Base-by-base conservation (phyloP, 345 rosid species). In the Arabidopsis suecica region DNA sequence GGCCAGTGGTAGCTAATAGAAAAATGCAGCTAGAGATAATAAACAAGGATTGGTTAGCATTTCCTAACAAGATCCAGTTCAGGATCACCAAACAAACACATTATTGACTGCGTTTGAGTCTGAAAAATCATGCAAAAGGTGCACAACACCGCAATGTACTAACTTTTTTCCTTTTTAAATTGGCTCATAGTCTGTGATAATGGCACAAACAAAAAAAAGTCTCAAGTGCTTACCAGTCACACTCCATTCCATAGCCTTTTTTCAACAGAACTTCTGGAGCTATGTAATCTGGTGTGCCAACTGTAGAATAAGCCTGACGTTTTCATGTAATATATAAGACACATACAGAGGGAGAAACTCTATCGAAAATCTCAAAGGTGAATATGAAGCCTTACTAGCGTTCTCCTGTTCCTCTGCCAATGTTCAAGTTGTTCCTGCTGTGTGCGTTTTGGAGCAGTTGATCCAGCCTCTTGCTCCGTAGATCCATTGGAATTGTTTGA, bases 241-340 rank as follows among this genome's bases (percentile, higher is more conserved):
- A 94, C 82, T 94, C 99, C 96, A 94, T 84, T 53, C 82, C 98
- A 80, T 94, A 94, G 44, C 98, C 98, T 89, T 91, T 94, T 89
- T 94, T 94, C 82, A 94, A 69, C 9, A 94, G 81, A 40, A 91
- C 97, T 83, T 91, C 99, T 40, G 98, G 98, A 68, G 98, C 98
- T 60, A 94, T 94, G 79, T 91, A 91, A 78, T 94, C 98, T 10
- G 99, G 97, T 59, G 99, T 90, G 16, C 99, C 99, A 50, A 94
- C 97, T 44, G 99, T 94, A 12, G 97, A 94, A 85, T 89, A 94
- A 68, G 99, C 99, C 99, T 94, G 86, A 80, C 76, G 62, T 72
- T 64, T 23, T 38, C 71, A 40, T 25, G 44, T 36, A 55, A 73
- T 61, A 67, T n/a, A 45, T 51, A 20, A 73, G 37, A 48, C 12